Conservation (phyloP, 2,329 filamentous ascomycete species). For the Juglanconis sp. region DNA sequence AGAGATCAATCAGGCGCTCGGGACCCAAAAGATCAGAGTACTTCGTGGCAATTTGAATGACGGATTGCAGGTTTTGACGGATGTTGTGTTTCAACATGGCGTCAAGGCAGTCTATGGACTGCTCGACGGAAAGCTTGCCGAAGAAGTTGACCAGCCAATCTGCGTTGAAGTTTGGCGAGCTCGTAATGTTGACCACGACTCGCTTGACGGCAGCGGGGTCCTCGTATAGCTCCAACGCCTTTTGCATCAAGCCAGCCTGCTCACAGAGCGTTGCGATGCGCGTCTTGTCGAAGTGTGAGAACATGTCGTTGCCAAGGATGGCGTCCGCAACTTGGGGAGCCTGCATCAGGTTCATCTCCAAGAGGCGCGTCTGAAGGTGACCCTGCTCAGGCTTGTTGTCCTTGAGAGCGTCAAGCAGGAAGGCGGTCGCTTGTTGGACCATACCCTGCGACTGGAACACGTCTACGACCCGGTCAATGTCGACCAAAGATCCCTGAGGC, state of each 20-base stretch:
- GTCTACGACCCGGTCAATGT: constrained; percentile 91
- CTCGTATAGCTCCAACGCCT: constrained; percentile 91
- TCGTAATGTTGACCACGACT: constrained; percentile 76
- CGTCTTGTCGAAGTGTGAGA: constrained; percentile 90
- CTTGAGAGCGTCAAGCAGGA: constrained; percentile 91
- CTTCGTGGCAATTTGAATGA: constrained; percentile 94
- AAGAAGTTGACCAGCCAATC: constrained; percentile 95
- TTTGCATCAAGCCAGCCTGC: constrained; percentile 80
- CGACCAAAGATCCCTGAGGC: constrained; percentile 81
- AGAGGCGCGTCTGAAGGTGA: constrained; percentile 84
- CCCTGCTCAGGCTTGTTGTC: constrained; percentile 93
- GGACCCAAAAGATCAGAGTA: constrained; percentile 93
- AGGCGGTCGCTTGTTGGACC: constrained; percentile 97
- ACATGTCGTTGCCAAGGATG: constrained; percentile 97
- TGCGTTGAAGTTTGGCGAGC: constrained; percentile 78
- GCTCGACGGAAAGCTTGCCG: constrained; percentile 89
- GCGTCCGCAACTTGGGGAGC: constrained; percentile 97
- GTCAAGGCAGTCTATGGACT: constrained; percentile 89
- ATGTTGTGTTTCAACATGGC: constrained; percentile 97
- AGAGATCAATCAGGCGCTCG: constrained; percentile 83
- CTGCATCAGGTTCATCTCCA: constrained; percentile 98
- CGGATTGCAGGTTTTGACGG: constrained; percentile 90
- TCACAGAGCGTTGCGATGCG: constrained; percentile 90
- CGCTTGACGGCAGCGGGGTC: constrained; percentile 88
- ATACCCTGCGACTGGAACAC: constrained; percentile 98